A percentile compares a stretch with the other conserved stretches of the same genome.
Conservation (phyloP, 2,329 filamentous ascomycete species). For the Amauroascus verrucosus region DNA sequence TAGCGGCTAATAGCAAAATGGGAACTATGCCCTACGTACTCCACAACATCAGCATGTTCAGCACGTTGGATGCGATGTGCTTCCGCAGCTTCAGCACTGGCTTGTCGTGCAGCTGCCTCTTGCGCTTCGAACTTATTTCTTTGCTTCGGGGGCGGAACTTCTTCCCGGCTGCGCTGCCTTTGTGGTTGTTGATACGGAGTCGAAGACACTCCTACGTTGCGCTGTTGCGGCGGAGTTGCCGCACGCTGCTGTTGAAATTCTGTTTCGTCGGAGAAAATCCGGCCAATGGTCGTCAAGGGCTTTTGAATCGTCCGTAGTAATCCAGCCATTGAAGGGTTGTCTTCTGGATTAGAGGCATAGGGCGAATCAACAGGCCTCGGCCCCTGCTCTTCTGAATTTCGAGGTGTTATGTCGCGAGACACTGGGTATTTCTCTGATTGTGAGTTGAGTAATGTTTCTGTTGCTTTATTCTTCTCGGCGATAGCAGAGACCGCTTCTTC, state of each 20-base stretch:
- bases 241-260: conserved; percentile 29
- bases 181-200: conserved; percentile 13
- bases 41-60: conserved; percentile 84
- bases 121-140: conserved; percentile 55
- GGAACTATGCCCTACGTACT: conserved; percentile 37
- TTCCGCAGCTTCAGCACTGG: conserved; percentile 79
- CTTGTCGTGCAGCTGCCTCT: conserved; percentile 80
- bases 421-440: conserved; percentile 40
- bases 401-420: conserved; percentile 49
- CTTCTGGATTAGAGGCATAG: conserved; percentile 47
- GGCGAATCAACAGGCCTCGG: conserved; percentile 26
- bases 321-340: conserved; percentile 71
- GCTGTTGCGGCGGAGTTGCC: conserved; percentile 30
- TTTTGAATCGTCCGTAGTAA: conserved; percentile 83
- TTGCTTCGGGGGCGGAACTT: conserved; percentile 18
- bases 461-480: conserved; percentile 69
- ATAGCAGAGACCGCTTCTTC: conserved; percentile 92
- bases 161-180: conserved; percentile 20
- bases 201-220: conserved; percentile 1
- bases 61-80: conserved; percentile 69
- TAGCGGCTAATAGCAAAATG: neutral
- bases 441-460: conserved; percentile 36
- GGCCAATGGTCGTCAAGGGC: conserved; percentile 80
- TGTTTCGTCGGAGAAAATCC: conserved; percentile 75
- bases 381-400: conserved; percentile 53